Evolutionary conservation across 2,329 filamentous ascomycete species (phyloP), one percentile per base, ranked within the genome.

Genomic region (Podosphaera leucotricha): DNA sequence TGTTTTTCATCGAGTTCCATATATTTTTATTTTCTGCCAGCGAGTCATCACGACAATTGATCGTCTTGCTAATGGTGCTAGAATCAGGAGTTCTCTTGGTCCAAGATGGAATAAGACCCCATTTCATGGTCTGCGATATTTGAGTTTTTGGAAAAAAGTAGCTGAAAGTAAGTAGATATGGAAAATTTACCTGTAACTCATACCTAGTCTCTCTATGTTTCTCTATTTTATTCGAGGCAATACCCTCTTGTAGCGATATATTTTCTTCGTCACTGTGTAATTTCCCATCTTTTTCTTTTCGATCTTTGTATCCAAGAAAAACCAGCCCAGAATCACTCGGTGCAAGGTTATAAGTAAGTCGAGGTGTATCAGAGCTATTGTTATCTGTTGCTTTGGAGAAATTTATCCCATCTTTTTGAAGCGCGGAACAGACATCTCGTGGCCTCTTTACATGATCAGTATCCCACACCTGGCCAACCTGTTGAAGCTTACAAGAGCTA

Each of bases 71-170:
- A 59, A 84, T 67, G 1, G 75, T 75, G 21, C 71, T 68, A 54
- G 90, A 87, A 55, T 84, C 75, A 0, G 84, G 82, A 43, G 76
- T 76, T 11, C 78, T 70, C 38, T 87, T 92, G 2, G 82, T 92
- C 87, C 87, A 95, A 60, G 79, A 93, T 0, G 90, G 87, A 13
- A 95, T 68, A 6, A 98, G 68, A 0, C 87, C 90, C 90, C 90
- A 98, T 68, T 84, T 87, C 81, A 95, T 95, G 2, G 76, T 69
- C 58, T 94, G 21, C 6, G 22, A 22, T 10, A 20, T 38, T 13
- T 38, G 10, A 38, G 20, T 22, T 2, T 19, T 38, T 10, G 35
- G 85, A 7, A 98, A 65, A 59, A 81, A 87, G 64, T 92, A 35
- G 28, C 16, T 18, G 10, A 19, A 10, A n/a, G 19, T 6, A 26